Evolutionary conservation across 2,329 filamentous ascomycete genomes (phyloP).

Genomic region (Onygenales sp.): DNA sequence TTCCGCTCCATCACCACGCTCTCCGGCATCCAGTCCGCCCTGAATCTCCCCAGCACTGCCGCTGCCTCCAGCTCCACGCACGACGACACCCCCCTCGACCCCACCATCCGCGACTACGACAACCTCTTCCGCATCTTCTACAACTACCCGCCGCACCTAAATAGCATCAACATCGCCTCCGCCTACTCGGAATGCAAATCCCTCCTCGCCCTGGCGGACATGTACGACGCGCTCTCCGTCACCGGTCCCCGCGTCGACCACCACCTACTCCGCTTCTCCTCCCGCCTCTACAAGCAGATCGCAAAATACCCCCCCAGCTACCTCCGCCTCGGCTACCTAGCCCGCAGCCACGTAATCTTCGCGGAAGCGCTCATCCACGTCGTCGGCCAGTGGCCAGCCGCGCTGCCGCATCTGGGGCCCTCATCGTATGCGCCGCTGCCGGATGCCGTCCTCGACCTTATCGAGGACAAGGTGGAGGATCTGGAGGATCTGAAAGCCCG

Average conservation of each 20-base stretch:
- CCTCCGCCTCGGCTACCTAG: conserved; percentile 77
- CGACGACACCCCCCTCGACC: conserved; percentile 52
- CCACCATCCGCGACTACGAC: conserved; percentile 83
- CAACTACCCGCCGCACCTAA: conserved; percentile 75
- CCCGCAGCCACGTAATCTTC: conserved; percentile 73
- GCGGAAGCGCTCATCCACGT: conserved; percentile 86
- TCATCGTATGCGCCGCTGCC: conserved; percentile 51
- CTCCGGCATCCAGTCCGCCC: conserved; percentile 43
- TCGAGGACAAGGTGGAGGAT: conserved; percentile 92
- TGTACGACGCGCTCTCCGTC: conserved; percentile 83
- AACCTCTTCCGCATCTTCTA: conserved; percentile 95
- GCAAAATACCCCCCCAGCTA: conserved; percentile 93
- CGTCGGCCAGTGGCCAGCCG: conserved; percentile 84
- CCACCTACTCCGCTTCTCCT: conserved; percentile 85
- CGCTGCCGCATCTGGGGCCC: conserved; percentile 62
- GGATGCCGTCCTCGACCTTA: conserved; percentile 69
- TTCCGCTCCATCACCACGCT: conserved; percentile 84
- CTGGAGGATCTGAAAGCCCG: conserved; percentile 72
- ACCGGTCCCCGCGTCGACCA: conserved; percentile 87
- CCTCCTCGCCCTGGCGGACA: conserved; percentile 77
- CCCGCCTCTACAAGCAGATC: conserved; percentile 87
- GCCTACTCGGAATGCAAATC: conserved; percentile 93
- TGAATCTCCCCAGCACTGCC: conserved; percentile 38
- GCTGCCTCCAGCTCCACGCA: conserved; percentile 36
- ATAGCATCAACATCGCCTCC: conserved; percentile 79